These are phyloP conservation scores for Pseudocercospora pini-densiflorae DNA, from an alignment of 2,329 filamentous ascomycete species.

Conservation along the genomic window DNA sequence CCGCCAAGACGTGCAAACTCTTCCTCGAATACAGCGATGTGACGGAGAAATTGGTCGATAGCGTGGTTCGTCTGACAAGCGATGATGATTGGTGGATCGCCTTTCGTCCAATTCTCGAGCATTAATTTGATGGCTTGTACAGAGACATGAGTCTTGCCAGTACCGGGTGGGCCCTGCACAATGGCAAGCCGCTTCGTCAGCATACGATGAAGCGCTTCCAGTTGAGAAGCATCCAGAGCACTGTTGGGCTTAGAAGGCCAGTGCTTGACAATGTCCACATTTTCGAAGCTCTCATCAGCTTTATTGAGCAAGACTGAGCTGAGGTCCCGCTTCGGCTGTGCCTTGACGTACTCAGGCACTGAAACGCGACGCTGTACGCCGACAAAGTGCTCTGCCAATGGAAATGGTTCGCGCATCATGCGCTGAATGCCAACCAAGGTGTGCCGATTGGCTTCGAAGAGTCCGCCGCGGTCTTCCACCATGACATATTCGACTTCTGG, in stretches of 20 bases:
- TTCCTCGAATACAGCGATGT: constrained; percentile 65
- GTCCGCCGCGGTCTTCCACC: constrained; percentile 74
- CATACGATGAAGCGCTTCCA: constrained; percentile 69
- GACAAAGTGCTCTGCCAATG: constrained; percentile 66
- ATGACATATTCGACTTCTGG: constrained; percentile 73
- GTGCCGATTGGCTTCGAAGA: constrained; percentile 77
- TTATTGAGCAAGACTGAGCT: constrained; percentile 35
- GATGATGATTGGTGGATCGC: constrained; percentile 73
- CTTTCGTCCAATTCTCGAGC: constrained; percentile 60
- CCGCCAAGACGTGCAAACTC: constrained; percentile 71
- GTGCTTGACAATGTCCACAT: constrained; percentile 58
- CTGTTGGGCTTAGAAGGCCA: constrained; percentile 57
- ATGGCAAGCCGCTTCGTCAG: constrained; percentile 74
- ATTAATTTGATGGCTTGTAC: constrained; percentile 71
- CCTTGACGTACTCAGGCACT: constrained; percentile 58
- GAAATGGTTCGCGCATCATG: constrained; percentile 61
- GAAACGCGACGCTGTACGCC: constrained; percentile 51
- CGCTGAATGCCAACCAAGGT: constrained; percentile 75
- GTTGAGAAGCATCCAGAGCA: constrained; percentile 72
- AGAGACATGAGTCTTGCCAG: constrained; percentile 82
- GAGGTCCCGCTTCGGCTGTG: constrained; percentile 57
- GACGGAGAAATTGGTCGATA: constrained; percentile 76
- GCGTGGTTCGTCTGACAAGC: constrained; percentile 91
- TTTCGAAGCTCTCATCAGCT: constrained; percentile 46
- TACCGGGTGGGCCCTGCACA: constrained; percentile 79